These are phyloP conservation scores for Oligophagozyma castellii DNA, from an alignment of 1,139 yeast species.

Conservation along the genomic window DNA sequence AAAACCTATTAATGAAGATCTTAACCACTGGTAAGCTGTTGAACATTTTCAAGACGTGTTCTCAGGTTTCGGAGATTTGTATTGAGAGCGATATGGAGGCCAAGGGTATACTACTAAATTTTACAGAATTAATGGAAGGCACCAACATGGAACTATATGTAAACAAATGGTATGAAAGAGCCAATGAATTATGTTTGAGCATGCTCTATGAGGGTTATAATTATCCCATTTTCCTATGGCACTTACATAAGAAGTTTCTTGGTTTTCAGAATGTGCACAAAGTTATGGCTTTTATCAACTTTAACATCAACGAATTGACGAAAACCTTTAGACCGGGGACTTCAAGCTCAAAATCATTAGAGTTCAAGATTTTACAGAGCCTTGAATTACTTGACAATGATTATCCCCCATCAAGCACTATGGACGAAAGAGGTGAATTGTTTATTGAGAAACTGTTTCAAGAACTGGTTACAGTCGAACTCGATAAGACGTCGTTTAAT, in stretches of 20 bases:
- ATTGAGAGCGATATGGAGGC: background rate
- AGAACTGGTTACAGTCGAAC: background rate
- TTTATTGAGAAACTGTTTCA: background rate
- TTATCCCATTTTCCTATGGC: conserved; percentile 33
- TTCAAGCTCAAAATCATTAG: conserved; percentile 6
- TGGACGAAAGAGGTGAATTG: conserved; percentile 1
- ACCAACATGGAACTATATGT: conserved; percentile 45
- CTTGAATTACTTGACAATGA: conserved; percentile 7
- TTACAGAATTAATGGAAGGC: conserved; percentile 36
- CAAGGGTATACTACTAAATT: conserved; percentile 4
- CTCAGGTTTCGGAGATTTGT: background rate
- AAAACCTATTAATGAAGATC: conserved; percentile 32
- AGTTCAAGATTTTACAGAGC: conserved; percentile 13
- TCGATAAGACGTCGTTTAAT: background rate
- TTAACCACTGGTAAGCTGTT: conserved; percentile 76
- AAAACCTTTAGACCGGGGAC: no score
- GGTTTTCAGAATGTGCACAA: conserved; percentile 33
- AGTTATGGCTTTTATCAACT: conserved; percentile 11
- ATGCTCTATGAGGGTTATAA: conserved; percentile 51
- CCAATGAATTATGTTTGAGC: conserved; percentile 49
- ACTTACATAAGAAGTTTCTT: conserved; percentile 42
- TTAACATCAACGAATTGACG: conserved; percentile 17
- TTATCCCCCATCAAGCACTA: background rate
- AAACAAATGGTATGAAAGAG: conserved; percentile 49
- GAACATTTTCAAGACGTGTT: conserved; percentile 35